phyloP scores from a whole-genome alignment of 768 basidiomycete species.

The Mycena belliarum region DNA sequence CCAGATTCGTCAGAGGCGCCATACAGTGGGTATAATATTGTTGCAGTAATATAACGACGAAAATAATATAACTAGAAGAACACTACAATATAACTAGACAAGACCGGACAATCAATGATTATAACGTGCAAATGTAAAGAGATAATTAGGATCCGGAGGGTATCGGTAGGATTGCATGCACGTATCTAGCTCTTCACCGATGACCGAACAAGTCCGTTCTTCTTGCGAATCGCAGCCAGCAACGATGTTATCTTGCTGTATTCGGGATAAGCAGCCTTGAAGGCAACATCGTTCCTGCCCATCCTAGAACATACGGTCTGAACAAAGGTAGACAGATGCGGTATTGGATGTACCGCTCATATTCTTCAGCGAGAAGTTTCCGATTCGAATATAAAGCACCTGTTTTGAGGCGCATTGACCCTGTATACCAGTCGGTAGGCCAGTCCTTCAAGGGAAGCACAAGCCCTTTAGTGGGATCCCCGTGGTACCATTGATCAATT shows the following conservation, averaged over 20 bases:
- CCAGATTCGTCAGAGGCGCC: too few species aligned
- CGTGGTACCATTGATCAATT: slow-evolving; percentile 30
- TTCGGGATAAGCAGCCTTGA: background rate
- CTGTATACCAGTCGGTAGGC: slow-evolving; percentile 29
- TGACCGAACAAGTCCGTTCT: too few species aligned
- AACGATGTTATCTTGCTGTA: background rate
- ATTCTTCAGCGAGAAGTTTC: slow-evolving; percentile 26
- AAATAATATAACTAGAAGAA: too few species aligned
- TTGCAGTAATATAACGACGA: too few species aligned
- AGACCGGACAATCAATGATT: too few species aligned
- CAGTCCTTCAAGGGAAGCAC: slow-evolving; percentile 30
- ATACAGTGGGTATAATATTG: too few species aligned
- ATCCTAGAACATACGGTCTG: background rate
- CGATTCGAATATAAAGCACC: slow-evolving; percentile 24
- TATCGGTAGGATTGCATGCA: too few species aligned
- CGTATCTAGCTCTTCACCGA: too few species aligned
- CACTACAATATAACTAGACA: too few species aligned
- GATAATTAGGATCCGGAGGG: too few species aligned
- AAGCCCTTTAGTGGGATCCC: slow-evolving; percentile 21
- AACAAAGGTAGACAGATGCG: too few species aligned
- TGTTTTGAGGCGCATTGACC: slow-evolving; percentile 16
- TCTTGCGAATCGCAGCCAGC: background rate
- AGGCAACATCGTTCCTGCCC: background rate
- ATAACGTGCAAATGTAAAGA: too few species aligned
- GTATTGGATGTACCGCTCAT: slow-evolving; percentile 24